Evolutionary conservation across 2,329 filamentous ascomycete genomes (phyloP).

Genomic region (Metarhizium brunneum): DNA sequence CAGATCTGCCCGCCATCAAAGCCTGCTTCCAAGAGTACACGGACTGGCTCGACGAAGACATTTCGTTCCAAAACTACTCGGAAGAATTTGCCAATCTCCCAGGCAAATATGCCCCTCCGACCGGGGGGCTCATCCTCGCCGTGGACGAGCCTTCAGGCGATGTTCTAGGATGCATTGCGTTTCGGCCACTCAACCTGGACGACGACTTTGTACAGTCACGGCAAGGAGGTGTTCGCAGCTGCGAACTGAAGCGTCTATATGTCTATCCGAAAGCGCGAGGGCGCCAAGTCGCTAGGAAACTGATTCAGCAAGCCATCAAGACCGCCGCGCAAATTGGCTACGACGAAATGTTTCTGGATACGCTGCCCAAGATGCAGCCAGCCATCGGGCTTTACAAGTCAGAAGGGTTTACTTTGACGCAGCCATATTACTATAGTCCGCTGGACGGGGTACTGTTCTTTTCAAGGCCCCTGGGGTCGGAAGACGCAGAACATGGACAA

Average conservation of each 20-base stretch:
- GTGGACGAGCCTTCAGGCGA: slow-evolving; percentile 9
- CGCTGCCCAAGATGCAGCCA: slow-evolving; percentile 13
- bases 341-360: slow-evolving; percentile 16
- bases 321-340: slow-evolving; percentile 11
- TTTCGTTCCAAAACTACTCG: slow-evolving; percentile 17
- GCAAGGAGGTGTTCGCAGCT: slow-evolving; percentile 6
- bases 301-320: slow-evolving; percentile 12
- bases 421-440: slow-evolving; percentile 14
- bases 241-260: slow-evolving; percentile 18
- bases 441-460: slow-evolving; percentile 14
- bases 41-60: slow-evolving; percentile 16
- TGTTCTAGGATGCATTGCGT: slow-evolving; percentile 16
- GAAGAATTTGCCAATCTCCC: slow-evolving; percentile 14
- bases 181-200: slow-evolving; percentile 13
- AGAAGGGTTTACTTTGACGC: slow-evolving; percentile 13
- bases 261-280: slow-evolving; percentile 18
- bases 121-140: slow-evolving; percentile 16
- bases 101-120: slow-evolving; percentile 16
- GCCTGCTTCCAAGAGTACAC: slow-evolving; percentile 17
- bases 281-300: slow-evolving; percentile 11
- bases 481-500: background rate
- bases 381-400: slow-evolving; percentile 16
- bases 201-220: slow-evolving; percentile 4
- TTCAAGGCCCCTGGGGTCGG: slow-evolving; percentile 2
- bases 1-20: slow-evolving; percentile 11